Evolutionary conservation across 352 stramenopile species (phyloP), one percentile per base, ranked within the genome.

Genomic region (Phytophthora sp.): DNA sequence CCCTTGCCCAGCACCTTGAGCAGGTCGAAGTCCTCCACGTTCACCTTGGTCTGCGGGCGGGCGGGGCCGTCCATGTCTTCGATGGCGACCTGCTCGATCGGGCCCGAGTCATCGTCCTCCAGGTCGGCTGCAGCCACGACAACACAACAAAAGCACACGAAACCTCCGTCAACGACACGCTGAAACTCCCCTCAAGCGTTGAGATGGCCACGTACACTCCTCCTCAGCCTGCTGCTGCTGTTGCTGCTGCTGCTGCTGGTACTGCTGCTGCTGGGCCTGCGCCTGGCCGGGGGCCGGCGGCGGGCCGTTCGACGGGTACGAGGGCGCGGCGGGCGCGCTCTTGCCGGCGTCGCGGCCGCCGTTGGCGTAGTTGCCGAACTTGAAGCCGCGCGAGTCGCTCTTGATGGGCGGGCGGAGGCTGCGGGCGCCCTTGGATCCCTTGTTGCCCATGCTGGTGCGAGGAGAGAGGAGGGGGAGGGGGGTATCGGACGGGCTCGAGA

Each of bases 1-100:
- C 95, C 95, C 77, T 98, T 98, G 59, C 95, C 95, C 41, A 98
- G 81, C 56, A 98, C 94, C 72, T 97, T 97, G 57, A 97, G 82
- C 68, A 97, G 62, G 57, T 97, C 88, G 73, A 98, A 98, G 76
- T 97, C 90, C 60, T 97, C 87, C 41, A 98, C 87, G 54, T 86
- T 91, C 42, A 98, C 83, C 74, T 97, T 97, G 34, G 74, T 74
- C 67, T 83, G 76, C 17, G 76, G 79, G 2, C 82, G 76, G 5
- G 72, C 66, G n/a, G 74, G 70, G 26, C 77, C 77, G 52, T 88
- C 87, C 44, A 94, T 79, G 52, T 96, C 87, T 71, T 96, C 82
- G 55, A 96, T 94, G 10, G 77, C 56, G 43, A 96, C 71, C 54
- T 92, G 84, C 69, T 96, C 87, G 26, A 82, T 73, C 24, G 87